Conservation (phyloP, 805 yeast genomes). For the Metschnikowia gelsemii region DNA sequence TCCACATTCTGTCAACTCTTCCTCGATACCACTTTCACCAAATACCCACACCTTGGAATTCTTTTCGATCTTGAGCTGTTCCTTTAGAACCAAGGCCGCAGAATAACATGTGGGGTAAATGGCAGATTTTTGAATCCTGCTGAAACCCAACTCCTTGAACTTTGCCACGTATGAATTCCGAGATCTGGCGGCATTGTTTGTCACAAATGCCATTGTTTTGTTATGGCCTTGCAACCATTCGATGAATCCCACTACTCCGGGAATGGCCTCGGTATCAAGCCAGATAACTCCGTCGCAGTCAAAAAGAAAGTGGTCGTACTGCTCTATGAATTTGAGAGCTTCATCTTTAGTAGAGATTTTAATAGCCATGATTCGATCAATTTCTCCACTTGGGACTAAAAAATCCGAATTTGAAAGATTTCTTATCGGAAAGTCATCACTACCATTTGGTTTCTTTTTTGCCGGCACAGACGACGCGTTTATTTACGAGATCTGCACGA, state of each 20-base stretch:
- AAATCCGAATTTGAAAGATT: background rate
- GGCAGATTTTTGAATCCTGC: slow-evolving; percentile 26
- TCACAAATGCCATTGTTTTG: slow-evolving; percentile 36
- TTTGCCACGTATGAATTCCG: background rate
- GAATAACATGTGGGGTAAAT: slow-evolving; percentile 41
- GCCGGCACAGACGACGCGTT: background rate
- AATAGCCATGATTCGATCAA: no score
- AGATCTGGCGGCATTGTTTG: slow-evolving; percentile 37
- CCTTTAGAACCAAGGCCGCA: slow-evolving; percentile 30
- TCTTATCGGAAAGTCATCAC: background rate
- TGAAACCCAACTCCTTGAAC: slow-evolving; percentile 28
- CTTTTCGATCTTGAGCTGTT: slow-evolving; percentile 24
- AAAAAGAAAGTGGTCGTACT: slow-evolving; percentile 39
- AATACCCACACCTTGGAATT: slow-evolving; percentile 42
- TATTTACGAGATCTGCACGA: slow-evolving; percentile 4
- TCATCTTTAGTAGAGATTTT: slow-evolving; percentile 15
- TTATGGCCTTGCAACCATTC: slow-evolving; percentile 22
- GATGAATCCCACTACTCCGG: slow-evolving; percentile 32
- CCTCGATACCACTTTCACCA: slow-evolving; percentile 40
- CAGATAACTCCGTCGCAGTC: slow-evolving; percentile 46
- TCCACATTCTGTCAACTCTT: slow-evolving; percentile 33
- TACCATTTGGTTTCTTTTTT: background rate
- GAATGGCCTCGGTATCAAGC: slow-evolving; percentile 36
- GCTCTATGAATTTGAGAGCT: slow-evolving; percentile 24
- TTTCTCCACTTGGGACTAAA: slow-evolving; percentile 22